Evolutionary conservation across 2,329 filamentous ascomycete genomes (phyloP).

Genomic region (Colletotrichum sp.): DNA sequence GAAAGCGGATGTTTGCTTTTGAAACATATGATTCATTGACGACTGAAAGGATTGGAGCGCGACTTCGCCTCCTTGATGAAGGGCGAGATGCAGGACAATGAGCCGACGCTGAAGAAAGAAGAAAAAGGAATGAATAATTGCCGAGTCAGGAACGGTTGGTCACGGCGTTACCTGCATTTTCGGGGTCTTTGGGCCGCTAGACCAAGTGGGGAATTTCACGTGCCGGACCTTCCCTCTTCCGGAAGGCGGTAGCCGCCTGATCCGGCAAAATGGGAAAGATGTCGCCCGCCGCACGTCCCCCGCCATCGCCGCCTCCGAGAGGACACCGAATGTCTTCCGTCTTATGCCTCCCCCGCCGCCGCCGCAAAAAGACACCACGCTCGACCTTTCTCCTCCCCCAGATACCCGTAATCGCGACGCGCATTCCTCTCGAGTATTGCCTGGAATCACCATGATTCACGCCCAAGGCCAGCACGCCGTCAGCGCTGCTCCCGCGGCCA

Average conservation of each 20-base stretch:
- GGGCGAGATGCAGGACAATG: neutral
- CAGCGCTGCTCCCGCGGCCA: neutral
- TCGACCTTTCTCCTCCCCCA: neutral
- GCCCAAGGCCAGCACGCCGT: constrained; percentile 4
- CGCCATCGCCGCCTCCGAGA: constrained; percentile 16
- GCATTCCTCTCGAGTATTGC: neutral
- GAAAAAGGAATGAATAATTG: neutral
- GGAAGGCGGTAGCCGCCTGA: neutral
- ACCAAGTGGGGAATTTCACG: neutral
- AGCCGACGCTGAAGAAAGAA: neutral
- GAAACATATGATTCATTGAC: neutral
- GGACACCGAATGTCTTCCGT: constrained; percentile 10
- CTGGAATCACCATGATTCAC: neutral
- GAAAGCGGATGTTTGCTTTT: neutral
- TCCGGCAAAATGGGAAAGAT: constrained; percentile 5
- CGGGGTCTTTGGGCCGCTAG: neutral
- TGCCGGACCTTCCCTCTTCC: neutral
- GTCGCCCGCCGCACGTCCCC: neutral
- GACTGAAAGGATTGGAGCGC: neutral
- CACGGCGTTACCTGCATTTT: neutral
- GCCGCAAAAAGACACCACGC: neutral
- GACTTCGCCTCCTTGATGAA: neutral
- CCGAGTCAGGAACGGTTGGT: neutral
- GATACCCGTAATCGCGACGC: neutral
- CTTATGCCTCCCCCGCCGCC: neutral